Percentiles rank a stretch among this genome's conserved stretches.
phyloP scores from a whole-genome alignment of 2,329 filamentous ascomycete genomes.

The Annulohypoxylon truncatum region DNA sequence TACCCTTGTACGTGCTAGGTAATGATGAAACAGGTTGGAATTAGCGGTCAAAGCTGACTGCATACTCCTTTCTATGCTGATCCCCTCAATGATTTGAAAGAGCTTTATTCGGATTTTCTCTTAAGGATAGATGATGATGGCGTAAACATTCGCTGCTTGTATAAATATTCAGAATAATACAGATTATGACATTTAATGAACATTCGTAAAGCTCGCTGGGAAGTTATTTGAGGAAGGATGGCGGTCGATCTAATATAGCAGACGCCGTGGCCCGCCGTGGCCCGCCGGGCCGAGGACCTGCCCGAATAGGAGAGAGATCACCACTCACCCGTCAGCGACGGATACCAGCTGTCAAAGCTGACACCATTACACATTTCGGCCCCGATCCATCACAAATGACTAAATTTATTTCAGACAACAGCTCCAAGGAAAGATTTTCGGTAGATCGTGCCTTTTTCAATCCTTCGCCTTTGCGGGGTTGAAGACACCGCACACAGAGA shows the following conservation, averaged over 20 bases:
- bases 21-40: constrained; percentile 6
- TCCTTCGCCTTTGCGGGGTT: constrained; percentile 39
- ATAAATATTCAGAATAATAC: neutral
- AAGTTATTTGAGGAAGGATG: neutral
- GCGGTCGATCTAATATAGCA: neutral
- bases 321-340: neutral
- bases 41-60: constrained; percentile 13
- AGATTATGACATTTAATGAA: neutral
- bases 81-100: constrained; percentile 13
- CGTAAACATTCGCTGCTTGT: neutral
- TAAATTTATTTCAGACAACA: constrained; percentile 30
- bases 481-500: neutral
- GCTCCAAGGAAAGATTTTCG: constrained; percentile 30
- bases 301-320: neutral
- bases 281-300: neutral
- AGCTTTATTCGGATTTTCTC: neutral
- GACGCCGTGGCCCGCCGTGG: no score
- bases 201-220: neutral
- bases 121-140: neutral
- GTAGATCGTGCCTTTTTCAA: constrained; percentile 30
- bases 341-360: constrained; percentile 8
- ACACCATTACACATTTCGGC: constrained; percentile 16
- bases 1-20: neutral
- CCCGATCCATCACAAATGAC: constrained; percentile 20
- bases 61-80: constrained; percentile 18